Evolutionary conservation across 2,329 filamentous ascomycete genomes (phyloP), one percentile per base, ranked within the genome.

Genomic region (Diaporthe aspalathi): DNA sequence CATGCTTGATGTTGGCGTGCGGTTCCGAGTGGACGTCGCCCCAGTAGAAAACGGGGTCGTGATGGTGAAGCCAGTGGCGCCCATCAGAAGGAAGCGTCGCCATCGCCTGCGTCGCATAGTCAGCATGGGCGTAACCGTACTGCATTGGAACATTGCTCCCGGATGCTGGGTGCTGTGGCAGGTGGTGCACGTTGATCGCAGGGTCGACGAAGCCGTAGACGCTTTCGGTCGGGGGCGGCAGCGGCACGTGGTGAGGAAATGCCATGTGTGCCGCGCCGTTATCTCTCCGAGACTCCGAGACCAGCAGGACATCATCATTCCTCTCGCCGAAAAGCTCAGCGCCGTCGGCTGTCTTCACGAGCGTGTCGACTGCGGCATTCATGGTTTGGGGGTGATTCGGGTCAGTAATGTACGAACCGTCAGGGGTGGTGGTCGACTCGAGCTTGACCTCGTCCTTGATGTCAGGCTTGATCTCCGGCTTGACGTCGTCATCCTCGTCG

Each of bases 401-500:
- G 50, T 69, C 22, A 40, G 22, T 67, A 53, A 53, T 73, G 72
- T 70, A 72, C 68, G 72, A 72, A 73, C 70, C 56, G 70, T 76
- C 72, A 52, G 72, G 29, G 60, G 73, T 57, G 43, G 70, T 71
- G 47, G 72, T 66, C 67, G 11, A 17, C 71, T 71, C 71, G n/a
- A 32, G 38, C 71, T 75, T 73, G 45, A 65, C 27, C 22, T 73
- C 62, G 3, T 54, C 52, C 68, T 72, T 70, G 52, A 60, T 43
- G 32, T 71, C 60, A 49, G 27, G 45, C 69, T 70, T 60, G 43
- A 74, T 67, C 16, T 70, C 69, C 40, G 27, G 45, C 69, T 70
- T 60, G 43, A 74, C 66, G 20, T 70, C 69, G 22, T 75, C 71
- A 5, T 76, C 71, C 7, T 75, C 75, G 20, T 77, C 74, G 22